phyloP scores from a whole-genome alignment of 495 filamentous ascomycete genomes.

The Neurospora sp. region DNA sequence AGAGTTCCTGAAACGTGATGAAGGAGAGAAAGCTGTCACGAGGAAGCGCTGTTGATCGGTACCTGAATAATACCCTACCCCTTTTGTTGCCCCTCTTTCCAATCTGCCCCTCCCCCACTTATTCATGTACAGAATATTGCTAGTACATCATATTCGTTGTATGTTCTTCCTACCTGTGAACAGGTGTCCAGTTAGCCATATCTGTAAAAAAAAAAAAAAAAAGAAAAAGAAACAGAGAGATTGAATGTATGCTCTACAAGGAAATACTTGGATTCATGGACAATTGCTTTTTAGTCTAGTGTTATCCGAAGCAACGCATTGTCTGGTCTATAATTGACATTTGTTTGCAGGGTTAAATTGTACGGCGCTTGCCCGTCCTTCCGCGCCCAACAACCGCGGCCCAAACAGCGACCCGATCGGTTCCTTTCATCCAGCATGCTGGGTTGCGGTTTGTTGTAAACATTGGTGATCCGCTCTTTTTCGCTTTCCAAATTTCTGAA shows the following conservation, averaged over 20 bases:
- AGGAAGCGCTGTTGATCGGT: background rate
- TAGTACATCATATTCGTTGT: too few species aligned
- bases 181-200: too few species aligned
- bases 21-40: background rate
- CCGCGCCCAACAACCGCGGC: background rate
- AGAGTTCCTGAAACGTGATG: background rate
- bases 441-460: background rate
- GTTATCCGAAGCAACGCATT: background rate
- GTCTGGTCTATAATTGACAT: background rate
- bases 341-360: background rate
- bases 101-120: slow-evolving; percentile 3
- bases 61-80: background rate
- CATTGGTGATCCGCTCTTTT: background rate
- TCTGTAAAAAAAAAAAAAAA: too few species aligned
- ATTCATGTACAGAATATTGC: background rate
- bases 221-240: too few species aligned
- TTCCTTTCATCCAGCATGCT: background rate
- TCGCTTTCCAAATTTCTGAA: background rate
- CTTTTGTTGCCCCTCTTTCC: slow-evolving; percentile 1
- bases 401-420: background rate
- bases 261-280: too few species aligned
- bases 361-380: background rate
- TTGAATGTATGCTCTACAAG: too few species aligned
- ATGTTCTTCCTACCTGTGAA: too few species aligned
- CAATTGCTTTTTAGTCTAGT: background rate